A percentile compares a stretch with the other conserved stretches of the same genome.
Evolutionary conservation across 495 filamentous ascomycete genomes (phyloP).

Genomic region (Neurospora sp.): DNA sequence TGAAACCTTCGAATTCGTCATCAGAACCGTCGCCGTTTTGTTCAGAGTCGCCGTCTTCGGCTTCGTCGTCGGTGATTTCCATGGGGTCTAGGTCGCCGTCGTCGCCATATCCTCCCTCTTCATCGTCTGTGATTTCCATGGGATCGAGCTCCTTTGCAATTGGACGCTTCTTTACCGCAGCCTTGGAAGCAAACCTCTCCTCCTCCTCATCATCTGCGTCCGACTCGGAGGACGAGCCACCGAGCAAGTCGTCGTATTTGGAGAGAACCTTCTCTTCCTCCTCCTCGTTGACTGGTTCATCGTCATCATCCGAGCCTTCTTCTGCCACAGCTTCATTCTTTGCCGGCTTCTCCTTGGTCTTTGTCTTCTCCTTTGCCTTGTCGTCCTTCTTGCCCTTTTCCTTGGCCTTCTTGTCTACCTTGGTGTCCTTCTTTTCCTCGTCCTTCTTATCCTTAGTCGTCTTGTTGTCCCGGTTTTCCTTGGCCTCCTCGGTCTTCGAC

Average conservation of each 20-base stretch:
- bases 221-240: conserved; percentile 9
- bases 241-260: conserved; percentile 9
- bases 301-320: background rate
- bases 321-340: conserved; percentile 6
- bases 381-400: conserved; percentile 11
- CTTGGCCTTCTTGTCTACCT: conserved; percentile 12
- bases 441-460: conserved; percentile 1
- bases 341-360: conserved; percentile 11
- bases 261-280: conserved; percentile 10
- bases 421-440: conserved; percentile 2
- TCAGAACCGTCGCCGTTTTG: background rate
- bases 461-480: background rate
- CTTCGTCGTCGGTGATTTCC: conserved; percentile 12
- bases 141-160: conserved; percentile 11
- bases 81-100: conserved; percentile 7
- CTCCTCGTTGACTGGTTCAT: conserved; percentile 2
- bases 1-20: conserved; percentile 9
- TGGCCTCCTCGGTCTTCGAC: conserved; percentile 1
- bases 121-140: conserved; percentile 9
- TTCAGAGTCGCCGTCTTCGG: background rate
- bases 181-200: conserved; percentile 5
- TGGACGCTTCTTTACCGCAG: background rate
- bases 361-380: conserved; percentile 6
- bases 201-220: conserved; percentile 5
- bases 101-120: conserved; percentile 6